A percentile compares a stretch with the other conserved stretches of the same genome.
Evolutionary conservation across 1,284 basidiomycete genomes (phyloP).

Genomic region (Rhodotorula mucilaginosa): DNA sequence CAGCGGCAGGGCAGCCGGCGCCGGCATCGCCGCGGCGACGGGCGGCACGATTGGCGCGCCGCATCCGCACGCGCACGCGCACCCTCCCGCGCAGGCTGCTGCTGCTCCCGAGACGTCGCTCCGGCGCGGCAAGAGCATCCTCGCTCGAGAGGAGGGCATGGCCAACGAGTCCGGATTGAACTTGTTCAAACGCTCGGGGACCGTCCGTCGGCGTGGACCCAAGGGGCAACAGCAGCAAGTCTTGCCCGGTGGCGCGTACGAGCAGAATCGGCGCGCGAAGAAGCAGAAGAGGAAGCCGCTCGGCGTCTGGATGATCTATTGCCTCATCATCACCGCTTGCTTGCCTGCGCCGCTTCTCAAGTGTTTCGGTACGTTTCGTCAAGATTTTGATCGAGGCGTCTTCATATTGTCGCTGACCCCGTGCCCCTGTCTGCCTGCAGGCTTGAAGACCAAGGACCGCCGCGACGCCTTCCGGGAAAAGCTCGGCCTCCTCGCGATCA

Average conservation of each 20-base stretch:
- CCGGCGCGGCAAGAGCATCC: constrained; percentile 78
- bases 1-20: constrained; percentile 12
- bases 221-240: background rate
- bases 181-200: constrained; percentile 77
- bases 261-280: constrained; percentile 35
- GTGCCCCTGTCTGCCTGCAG: constrained; percentile 50
- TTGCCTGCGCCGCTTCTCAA: constrained; percentile 61
- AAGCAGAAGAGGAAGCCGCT: constrained; percentile 62
- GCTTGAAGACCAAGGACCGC: constrained; percentile 86
- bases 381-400: too few relatives aligned
- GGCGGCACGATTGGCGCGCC: constrained; percentile 30
- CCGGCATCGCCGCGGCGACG: constrained; percentile 4
- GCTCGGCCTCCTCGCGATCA: constrained; percentile 85
- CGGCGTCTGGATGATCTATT: constrained; percentile 94
- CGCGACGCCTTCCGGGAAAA: constrained; percentile 98
- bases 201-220: constrained; percentile 56
- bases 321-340: constrained; percentile 78
- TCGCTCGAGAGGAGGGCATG: constrained; percentile 69
- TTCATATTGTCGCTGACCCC: background rate
- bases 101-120: constrained; percentile 47
- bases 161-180: constrained; percentile 80
- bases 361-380: constrained; percentile 56
- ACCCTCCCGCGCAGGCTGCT: background rate
- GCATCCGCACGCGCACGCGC: constrained; percentile 38
- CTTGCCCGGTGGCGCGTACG: constrained; percentile 48